These are phyloP conservation scores for Gelatoporia subvermispora DNA, from an alignment of 768 basidiomycete genomes.

Conservation along the genomic window DNA sequence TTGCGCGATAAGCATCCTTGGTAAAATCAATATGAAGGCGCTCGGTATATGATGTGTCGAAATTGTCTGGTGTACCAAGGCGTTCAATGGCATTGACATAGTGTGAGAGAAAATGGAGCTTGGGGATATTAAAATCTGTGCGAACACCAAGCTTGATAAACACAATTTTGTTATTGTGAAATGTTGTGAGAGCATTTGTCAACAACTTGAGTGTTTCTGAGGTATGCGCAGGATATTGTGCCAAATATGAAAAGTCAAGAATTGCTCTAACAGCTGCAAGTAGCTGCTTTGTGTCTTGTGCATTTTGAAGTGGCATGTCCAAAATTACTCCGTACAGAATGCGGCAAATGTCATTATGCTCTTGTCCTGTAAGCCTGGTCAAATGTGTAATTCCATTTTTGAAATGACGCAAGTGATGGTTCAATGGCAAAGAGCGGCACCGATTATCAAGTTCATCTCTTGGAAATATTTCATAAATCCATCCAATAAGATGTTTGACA, in stretches of 20 bases:
- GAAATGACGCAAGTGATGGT: no score
- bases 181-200: conserved; percentile 22
- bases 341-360: conserved; percentile 20
- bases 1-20: conserved; percentile 32
- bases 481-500: no score
- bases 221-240: conserved; percentile 30
- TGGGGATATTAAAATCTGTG: conserved; percentile 35
- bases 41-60: conserved; percentile 36
- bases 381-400: no score
- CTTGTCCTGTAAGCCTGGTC: conserved; percentile 19
- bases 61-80: conserved; percentile 35
- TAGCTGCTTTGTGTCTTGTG: no score
- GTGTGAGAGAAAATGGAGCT: conserved; percentile 34
- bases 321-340: conserved; percentile 18
- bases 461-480: conserved; percentile 20
- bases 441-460: no score
- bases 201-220: conserved; percentile 23
- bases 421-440: no score
- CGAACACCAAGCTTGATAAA: conserved; percentile 32
- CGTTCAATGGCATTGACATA: conserved; percentile 26
- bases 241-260: no score
- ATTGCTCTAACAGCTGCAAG: no score
- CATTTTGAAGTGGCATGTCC: conserved; percentile 13
- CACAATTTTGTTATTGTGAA: conserved; percentile 33
- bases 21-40: conserved; percentile 37